Conservation (phyloP, 2,329 filamentous ascomycete species). For the Ophiostoma quercus region DNA sequence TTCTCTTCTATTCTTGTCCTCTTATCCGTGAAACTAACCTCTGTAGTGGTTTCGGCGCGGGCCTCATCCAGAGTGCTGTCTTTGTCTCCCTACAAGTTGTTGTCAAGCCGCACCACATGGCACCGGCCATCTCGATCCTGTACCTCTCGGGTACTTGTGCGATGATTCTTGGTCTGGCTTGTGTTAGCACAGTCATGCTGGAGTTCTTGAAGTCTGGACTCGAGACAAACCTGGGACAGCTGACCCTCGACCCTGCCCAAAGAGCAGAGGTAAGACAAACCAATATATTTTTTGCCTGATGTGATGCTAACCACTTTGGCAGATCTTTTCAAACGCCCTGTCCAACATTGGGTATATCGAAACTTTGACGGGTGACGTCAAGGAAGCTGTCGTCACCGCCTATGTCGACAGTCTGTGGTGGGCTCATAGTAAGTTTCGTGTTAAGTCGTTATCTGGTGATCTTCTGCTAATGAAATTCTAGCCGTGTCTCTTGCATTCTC, state of each 20-base stretch:
- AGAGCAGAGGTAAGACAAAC: constrained; percentile 28
- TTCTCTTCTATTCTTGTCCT: not conserved
- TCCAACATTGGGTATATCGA: constrained; percentile 26
- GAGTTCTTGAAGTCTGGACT: constrained; percentile 29
- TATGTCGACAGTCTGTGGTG: constrained; percentile 29
- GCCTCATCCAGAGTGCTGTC: constrained; percentile 39
- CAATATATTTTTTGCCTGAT: not conserved
- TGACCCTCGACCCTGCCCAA: constrained; percentile 28
- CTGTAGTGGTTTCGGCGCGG: constrained; percentile 39
- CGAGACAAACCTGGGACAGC: constrained; percentile 25
- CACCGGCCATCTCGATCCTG: constrained; percentile 40
- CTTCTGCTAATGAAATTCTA: not conserved
- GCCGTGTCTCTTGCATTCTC: constrained; percentile 28
- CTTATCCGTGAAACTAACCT: not conserved
- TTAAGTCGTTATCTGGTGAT: not conserved
- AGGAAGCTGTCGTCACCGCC: constrained; percentile 24
- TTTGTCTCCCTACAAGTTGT: constrained; percentile 42
- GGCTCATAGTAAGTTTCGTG: constrained; percentile 25
- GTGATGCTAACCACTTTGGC: not conserved
- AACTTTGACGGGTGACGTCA: constrained; percentile 22
- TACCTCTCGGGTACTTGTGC: constrained; percentile 38
- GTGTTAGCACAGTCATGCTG: constrained; percentile 37
- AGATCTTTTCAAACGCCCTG: constrained; percentile 24
- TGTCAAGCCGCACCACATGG: constrained; percentile 37
- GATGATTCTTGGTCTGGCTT: constrained; percentile 38